Percentiles rank a stretch among this genome's conserved stretches.
phyloP scores from a whole-genome alignment of 2,329 filamentous ascomycete species.

The Penicillium sp. region DNA sequence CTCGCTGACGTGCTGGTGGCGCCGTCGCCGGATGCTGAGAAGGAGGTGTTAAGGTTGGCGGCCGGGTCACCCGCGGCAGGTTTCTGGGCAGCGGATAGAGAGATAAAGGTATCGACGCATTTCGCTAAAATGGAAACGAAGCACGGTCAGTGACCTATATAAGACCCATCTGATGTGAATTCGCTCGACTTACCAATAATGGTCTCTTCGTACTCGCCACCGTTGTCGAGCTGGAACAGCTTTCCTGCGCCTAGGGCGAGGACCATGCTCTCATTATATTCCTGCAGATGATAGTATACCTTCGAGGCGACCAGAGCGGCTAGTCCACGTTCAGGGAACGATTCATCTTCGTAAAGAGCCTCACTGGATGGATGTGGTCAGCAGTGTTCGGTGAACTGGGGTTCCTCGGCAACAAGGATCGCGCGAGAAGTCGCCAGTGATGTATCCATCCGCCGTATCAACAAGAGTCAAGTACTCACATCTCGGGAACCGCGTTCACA shows the following conservation, averaged over 20 bases:
- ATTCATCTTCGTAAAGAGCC: constrained; percentile 93
- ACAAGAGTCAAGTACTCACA: constrained; percentile 59
- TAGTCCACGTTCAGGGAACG: constrained; percentile 88
- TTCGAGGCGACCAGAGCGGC: constrained; percentile 94
- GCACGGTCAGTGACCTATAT: constrained; percentile 5
- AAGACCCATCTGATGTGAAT: neutral
- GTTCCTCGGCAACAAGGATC: constrained; percentile 1
- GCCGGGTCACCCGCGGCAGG: constrained; percentile 53
- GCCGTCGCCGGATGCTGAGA: constrained; percentile 65
- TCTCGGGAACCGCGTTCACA: constrained; percentile 84
- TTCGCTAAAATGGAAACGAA: constrained; percentile 56
- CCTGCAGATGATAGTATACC: constrained; percentile 97
- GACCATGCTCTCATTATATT: constrained; percentile 98
- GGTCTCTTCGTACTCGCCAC: constrained; percentile 96
- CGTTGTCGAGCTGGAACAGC: constrained; percentile 86
- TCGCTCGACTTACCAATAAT: constrained; percentile 68
- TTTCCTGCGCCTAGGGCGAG: constrained; percentile 94
- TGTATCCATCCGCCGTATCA: neutral
- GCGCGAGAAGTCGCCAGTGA: constrained; percentile 2
- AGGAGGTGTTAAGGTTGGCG: constrained; percentile 76
- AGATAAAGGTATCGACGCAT: constrained; percentile 97
- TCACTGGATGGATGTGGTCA: constrained; percentile 59
- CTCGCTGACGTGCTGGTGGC: constrained; percentile 63
- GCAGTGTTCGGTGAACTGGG: constrained; percentile 13
- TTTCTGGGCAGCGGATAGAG: constrained; percentile 63